A percentile compares a stretch with the other conserved stretches of the same genome.
phyloP scores from a whole-genome alignment of 257 asterid species.

The Primulina tabacum region DNA sequence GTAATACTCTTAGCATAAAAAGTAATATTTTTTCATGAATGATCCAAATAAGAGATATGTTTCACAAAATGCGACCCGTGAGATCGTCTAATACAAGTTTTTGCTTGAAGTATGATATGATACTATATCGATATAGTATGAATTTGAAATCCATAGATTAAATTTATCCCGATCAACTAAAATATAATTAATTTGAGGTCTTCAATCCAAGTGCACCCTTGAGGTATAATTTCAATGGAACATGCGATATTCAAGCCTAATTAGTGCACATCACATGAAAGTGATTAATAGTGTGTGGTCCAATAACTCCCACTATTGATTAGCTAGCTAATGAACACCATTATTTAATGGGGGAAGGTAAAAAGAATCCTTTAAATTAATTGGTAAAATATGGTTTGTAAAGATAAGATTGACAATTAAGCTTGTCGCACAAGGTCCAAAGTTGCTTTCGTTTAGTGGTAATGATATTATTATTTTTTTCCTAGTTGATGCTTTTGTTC shows the following conservation, averaged over 20 bases:
- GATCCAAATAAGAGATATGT: no score
- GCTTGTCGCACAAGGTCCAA: background rate
- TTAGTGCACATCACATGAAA: background rate
- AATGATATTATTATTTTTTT: no score
- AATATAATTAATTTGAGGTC: no score
- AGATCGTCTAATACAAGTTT: no score
- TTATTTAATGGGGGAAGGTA: background rate
- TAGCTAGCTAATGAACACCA: background rate
- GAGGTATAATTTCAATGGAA: background rate
- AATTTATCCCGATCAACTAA: no score
- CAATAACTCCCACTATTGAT: background rate
- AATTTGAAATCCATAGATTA: background rate
- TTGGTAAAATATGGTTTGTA: background rate
- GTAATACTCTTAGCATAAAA: no score
- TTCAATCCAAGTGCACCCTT: background rate
- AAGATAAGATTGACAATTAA: background rate
- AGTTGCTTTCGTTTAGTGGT: background rate
- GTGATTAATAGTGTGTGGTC: background rate
- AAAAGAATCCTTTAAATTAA: background rate
- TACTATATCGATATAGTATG: no score
- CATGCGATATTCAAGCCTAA: background rate
- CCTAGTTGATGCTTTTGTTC: background rate
- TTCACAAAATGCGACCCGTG: no score
- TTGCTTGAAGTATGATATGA: no score
- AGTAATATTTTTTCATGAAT: no score